phyloP scores from a whole-genome alignment of 208 protist species.

The Wallacemonas sp. region DNA sequence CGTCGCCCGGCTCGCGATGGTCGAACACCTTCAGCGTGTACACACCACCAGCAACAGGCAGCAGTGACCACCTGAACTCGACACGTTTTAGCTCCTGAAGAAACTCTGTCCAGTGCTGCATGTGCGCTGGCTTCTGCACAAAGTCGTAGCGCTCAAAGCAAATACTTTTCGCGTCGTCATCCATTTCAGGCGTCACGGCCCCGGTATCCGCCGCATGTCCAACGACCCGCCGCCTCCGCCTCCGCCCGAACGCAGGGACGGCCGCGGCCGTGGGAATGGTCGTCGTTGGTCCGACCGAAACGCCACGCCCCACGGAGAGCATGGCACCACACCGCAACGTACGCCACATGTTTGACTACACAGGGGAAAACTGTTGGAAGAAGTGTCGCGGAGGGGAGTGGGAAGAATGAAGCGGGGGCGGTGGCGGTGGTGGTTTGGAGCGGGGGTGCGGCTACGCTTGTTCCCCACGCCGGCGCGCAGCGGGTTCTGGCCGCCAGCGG shows the following conservation, averaged over 20 bases:
- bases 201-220: background rate
- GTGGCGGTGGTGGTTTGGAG: too few relatives aligned
- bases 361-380: too few relatives aligned
- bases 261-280: constrained; percentile 17
- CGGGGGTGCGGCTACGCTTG: too few relatives aligned
- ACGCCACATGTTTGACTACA: constrained; percentile 15
- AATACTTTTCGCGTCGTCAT: constrained; percentile 47
- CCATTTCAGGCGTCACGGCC: constrained; percentile 13
- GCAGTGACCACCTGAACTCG: constrained; percentile 63
- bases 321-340: background rate
- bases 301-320: background rate
- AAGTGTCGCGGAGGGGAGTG: too few relatives aligned
- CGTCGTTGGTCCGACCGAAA: constrained; percentile 34
- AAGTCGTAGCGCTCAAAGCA: constrained; percentile 78
- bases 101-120: constrained; percentile 72
- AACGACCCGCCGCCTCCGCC: background rate
- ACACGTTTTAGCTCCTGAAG: constrained; percentile 50
- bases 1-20: constrained; percentile 44
- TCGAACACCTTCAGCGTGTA: constrained; percentile 56
- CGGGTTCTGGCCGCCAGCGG: too few relatives aligned
- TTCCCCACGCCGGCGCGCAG: too few relatives aligned
- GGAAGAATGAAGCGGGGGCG: too few relatives aligned
- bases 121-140: constrained; percentile 57
- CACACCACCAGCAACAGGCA: constrained; percentile 37
- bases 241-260: constrained; percentile 32